phyloP scores from a whole-genome alignment of 441 rosid species.

The Capsella rubella region DNA sequence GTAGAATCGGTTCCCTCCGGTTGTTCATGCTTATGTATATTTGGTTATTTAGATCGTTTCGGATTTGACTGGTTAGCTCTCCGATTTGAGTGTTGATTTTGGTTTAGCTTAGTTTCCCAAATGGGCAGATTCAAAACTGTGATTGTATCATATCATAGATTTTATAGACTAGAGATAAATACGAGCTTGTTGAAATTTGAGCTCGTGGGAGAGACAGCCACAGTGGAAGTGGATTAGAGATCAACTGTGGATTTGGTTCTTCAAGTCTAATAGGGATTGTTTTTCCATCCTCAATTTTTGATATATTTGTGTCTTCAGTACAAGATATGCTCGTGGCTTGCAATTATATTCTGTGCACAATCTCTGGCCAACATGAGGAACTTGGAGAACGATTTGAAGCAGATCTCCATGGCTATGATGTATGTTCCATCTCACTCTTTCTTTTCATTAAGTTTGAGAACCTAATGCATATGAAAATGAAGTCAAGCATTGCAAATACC shows the following conservation, averaged over 20 bases:
- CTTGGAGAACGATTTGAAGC: conserved; percentile 89
- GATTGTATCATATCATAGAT: not conserved
- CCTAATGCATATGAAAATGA: not conserved
- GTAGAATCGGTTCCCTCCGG: conserved; percentile 1
- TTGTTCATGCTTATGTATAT: conserved; percentile 12
- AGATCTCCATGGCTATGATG: conserved; percentile 97
- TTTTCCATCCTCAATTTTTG: not conserved
- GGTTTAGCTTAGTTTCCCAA: not conserved
- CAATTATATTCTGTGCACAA: conserved; percentile 87
- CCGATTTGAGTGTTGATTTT: not conserved
- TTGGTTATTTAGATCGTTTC: conserved; percentile 16
- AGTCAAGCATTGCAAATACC: not conserved
- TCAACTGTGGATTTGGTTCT: not conserved
- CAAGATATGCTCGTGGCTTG: conserved; percentile 96
- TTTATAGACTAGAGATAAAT: not conserved
- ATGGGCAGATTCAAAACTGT: not conserved
- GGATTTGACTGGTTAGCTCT: not conserved
- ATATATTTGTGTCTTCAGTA: conserved; percentile 55
- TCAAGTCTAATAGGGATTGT: too few relatives aligned
- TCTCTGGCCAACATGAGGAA: conserved; percentile 89
- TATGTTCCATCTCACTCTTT: conserved; percentile 36
- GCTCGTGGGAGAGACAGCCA: not conserved
- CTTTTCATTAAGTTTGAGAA: conserved; percentile 9
- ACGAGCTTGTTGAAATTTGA: conserved; percentile 12
- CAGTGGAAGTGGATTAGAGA: not conserved